Conservation (phyloP, 73 alveolate genomes). For the Uronychia binucleata region DNA sequence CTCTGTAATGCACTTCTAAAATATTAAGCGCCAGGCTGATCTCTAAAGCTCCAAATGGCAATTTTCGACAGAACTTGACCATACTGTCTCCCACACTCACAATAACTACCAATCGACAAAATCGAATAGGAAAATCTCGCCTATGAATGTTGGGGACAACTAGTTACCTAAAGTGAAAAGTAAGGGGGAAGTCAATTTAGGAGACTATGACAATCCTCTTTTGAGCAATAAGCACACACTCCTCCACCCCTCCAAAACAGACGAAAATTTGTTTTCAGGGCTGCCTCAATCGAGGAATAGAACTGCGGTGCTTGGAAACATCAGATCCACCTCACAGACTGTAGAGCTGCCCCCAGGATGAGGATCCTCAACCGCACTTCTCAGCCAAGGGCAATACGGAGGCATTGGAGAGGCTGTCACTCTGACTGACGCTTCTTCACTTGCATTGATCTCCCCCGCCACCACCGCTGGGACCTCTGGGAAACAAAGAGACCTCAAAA, state of each 20-base stretch:
- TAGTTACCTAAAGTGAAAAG: not conserved
- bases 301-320: no score
- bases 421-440: no score
- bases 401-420: no score
- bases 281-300: not conserved
- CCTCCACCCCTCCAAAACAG: not conserved
- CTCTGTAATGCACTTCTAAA: not conserved
- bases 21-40: not conserved
- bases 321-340: no score
- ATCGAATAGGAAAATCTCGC: not conserved
- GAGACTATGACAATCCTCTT: not conserved
- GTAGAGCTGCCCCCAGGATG: no score
- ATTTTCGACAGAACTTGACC: not conserved
- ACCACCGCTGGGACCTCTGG: no score
- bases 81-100: not conserved
- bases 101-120: not conserved
- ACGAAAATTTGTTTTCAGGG: not conserved
- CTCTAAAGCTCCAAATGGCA: not conserved
- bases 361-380: no score
- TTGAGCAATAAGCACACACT: no score
- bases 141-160: not conserved
- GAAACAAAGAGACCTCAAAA: no score
- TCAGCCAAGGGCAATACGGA: no score
- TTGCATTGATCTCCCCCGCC: no score
- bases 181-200: not conserved